A percentile compares a stretch with the other conserved stretches of the same genome.
Evolutionary conservation across 2,329 filamentous ascomycete species (phyloP).

Genomic region (Pleurostoma richardsiae): DNA sequence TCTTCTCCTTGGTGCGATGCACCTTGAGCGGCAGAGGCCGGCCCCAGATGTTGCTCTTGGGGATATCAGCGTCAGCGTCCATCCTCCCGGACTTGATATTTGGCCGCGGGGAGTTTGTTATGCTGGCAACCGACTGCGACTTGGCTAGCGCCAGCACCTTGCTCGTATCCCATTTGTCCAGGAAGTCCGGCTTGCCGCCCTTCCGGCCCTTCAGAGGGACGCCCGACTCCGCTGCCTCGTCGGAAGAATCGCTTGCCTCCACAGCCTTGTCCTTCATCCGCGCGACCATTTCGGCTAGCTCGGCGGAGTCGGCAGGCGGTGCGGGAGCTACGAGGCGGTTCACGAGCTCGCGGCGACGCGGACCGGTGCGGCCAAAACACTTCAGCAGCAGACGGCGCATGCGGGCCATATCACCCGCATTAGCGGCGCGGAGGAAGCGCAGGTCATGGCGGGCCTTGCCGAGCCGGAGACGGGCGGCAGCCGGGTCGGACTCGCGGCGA

Average conservation of each 20-base stretch:
- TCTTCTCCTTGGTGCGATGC: slow-evolving; percentile 34
- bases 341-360: slow-evolving; percentile 43
- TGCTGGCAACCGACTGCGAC: slow-evolving; percentile 28
- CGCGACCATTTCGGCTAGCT: slow-evolving; percentile 28
- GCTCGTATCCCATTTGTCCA: slow-evolving; percentile 42
- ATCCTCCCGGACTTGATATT: slow-evolving; percentile 22
- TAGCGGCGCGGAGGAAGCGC: slow-evolving; percentile 46
- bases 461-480: slow-evolving; percentile 19
- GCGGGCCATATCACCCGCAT: slow-evolving; percentile 39
- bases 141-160: slow-evolving; percentile 36
- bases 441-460: slow-evolving; percentile 36
- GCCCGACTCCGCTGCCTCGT: not conserved
- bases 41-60: slow-evolving; percentile 44
- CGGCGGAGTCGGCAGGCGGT: slow-evolving; percentile 32
- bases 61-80: slow-evolving; percentile 29
- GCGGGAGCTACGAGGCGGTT: slow-evolving; percentile 27
- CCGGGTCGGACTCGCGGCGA: slow-evolving; percentile 14
- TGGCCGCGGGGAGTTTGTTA: slow-evolving; percentile 23
- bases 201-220: slow-evolving; percentile 1
- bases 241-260: not conserved
- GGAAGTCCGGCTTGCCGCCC: slow-evolving; percentile 27
- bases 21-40: slow-evolving; percentile 32
- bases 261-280: not conserved
- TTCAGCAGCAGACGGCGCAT: slow-evolving; percentile 42
- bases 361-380: slow-evolving; percentile 49